These are phyloP conservation scores for Fusarium tanahbumbuense DNA, from an alignment of 2,329 filamentous ascomycete genomes.

Conservation along the genomic window DNA sequence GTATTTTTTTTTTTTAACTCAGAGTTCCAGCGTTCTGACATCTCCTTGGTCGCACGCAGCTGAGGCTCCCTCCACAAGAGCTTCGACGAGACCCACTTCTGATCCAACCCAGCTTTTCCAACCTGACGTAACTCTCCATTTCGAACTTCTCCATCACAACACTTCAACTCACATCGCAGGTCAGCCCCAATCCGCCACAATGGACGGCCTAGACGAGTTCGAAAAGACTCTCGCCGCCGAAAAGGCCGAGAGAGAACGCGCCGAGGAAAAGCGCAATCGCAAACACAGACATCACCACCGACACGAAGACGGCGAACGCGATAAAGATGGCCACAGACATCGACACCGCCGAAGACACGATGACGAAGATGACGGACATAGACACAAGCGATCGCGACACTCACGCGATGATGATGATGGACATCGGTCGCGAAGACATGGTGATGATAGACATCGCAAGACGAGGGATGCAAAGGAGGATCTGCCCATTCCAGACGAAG, in stretches of 20 bases:
- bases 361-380: constrained; percentile 47
- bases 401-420: constrained; percentile 57
- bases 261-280: constrained; percentile 56
- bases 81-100: constrained; percentile 14
- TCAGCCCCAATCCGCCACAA: constrained; percentile 48
- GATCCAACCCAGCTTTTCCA: constrained; percentile 19
- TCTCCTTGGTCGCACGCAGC: fast-evolving
- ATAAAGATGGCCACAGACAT: constrained; percentile 38
- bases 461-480: constrained; percentile 62
- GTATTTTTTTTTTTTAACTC: fast-evolving
- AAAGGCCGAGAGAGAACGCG: constrained; percentile 64
- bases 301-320: constrained; percentile 51
- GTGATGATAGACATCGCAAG: constrained; percentile 52
- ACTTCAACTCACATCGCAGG: background rate
- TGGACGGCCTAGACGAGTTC: constrained; percentile 75
- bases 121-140: constrained; percentile 32
- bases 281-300: constrained; percentile 62
- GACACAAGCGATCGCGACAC: constrained; percentile 46
- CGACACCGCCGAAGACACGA: constrained; percentile 44
- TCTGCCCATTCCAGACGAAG: constrained; percentile 63
- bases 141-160: background rate
- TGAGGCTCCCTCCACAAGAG: background rate
- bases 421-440: constrained; percentile 54
- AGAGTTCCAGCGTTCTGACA: background rate
- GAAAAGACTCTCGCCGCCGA: constrained; percentile 79